Conservation (phyloP, 495 filamentous ascomycete genomes). For the Aspergillus funiculosus region DNA sequence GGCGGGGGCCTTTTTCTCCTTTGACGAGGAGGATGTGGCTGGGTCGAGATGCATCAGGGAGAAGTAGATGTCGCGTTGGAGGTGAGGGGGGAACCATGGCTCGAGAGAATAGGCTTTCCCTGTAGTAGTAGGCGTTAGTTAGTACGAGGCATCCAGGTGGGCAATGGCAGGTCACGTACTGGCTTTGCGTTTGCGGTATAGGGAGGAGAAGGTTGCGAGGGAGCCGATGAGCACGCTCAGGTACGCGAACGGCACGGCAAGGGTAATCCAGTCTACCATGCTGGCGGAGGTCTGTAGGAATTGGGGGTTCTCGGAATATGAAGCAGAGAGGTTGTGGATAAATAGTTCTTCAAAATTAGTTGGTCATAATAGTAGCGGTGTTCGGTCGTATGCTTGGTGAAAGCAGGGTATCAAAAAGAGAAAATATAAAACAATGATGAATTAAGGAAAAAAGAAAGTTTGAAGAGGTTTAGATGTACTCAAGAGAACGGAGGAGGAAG, state of each 20-base stretch:
- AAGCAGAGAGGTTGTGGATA: background rate
- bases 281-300: constrained; percentile 1
- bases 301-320: background rate
- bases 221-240: constrained; percentile 80
- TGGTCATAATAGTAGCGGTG: constrained; percentile 7
- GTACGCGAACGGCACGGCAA: constrained; percentile 80
- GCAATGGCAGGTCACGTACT: constrained; percentile 47
- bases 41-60: constrained; percentile 84
- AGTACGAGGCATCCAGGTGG: background rate
- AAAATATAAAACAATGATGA: background rate
- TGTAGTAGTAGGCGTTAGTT: constrained; percentile 23
- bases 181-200: constrained; percentile 91
- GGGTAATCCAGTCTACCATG: constrained; percentile 73
- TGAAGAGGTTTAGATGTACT: background rate
- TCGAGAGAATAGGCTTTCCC: constrained; percentile 72
- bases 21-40: constrained; percentile 35
- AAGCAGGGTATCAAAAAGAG: background rate
- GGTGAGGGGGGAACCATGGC: constrained; percentile 87
- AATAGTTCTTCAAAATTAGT: background rate
- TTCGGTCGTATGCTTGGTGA: background rate
- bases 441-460: background rate
- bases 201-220: constrained; percentile 80
- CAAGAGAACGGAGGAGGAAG: constrained; percentile 3
- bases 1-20: constrained; percentile 61
- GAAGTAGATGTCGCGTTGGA: constrained; percentile 90